phyloP scores from a whole-genome alignment of 2,329 filamentous ascomycete species.

The Cladosporium sp. region DNA sequence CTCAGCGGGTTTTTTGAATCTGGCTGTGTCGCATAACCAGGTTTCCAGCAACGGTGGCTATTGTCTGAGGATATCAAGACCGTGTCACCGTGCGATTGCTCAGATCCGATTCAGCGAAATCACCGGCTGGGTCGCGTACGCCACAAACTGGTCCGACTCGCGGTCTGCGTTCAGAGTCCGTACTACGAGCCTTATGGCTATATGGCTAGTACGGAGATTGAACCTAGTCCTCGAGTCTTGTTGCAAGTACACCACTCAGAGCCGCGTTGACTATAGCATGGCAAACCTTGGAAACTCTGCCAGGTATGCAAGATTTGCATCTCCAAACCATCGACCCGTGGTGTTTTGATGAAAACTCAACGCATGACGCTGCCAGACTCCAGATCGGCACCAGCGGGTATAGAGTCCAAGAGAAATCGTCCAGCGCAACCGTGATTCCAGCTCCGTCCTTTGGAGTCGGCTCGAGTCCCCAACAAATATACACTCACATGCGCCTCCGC shows the following conservation, averaged over 20 bases:
- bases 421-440: neutral
- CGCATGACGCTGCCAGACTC: neutral
- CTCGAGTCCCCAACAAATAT: neutral
- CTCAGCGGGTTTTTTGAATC: neutral
- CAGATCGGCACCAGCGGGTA: neutral
- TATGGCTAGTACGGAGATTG: neutral
- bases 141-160: neutral
- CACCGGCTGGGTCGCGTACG: neutral
- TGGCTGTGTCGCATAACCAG: neutral
- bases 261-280: neutral
- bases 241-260: neutral
- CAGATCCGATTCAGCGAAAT: neutral
- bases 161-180: neutral
- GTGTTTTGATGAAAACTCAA: neutral
- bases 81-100: neutral
- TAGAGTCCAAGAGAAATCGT: neutral
- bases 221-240: neutral
- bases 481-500: neutral
- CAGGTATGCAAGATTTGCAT: neutral
- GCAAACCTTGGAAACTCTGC: neutral
- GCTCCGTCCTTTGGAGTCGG: neutral
- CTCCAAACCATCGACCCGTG: neutral
- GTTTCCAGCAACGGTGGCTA: neutral
- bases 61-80: neutral
- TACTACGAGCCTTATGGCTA: neutral